Base-by-base conservation (phyloP, 805 yeast genomes). In the Saccharomyces cerevisiae region DNA sequence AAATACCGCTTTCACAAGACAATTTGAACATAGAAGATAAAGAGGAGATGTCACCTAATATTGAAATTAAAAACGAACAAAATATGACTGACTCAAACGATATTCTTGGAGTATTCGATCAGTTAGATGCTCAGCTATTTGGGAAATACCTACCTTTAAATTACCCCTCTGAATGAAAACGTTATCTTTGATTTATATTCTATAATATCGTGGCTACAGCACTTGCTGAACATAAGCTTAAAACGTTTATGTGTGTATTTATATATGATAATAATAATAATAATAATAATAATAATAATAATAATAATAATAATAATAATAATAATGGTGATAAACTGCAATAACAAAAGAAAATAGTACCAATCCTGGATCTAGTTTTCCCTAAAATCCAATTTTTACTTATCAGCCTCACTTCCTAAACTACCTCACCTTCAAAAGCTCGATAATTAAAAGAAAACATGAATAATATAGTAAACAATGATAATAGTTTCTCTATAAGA, bases 51-150 rank as follows among this genome's bases (percentile, higher is more conserved):
- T 46, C 48, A 22, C 48, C 30, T 8, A 11, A 17, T 17, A 4
- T n/a, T 3, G 41, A 32, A 32, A 32, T 14, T 14, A 32, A 32
- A 8, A 36, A 17, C 17, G 43, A 36, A 10, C 43, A 36, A 17
- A 36, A 17, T 21, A 10, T 6, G 11, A 9, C 43, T 21, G 43
- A 36, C 11, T 36, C 43, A 10, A 36, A 36, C 22, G 22, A 87
- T 61, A 77, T 87, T 57, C 89, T 94, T 1, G 94, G 96, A 4
- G 84, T 87, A 47, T 85, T 89, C 76, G 96, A 89, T 67, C 87
- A 85, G 59, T 70, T 89, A 49, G 97, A 89, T 66, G 81, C 88
- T 64, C 91, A 88, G 64, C 77, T 89, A 21, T 89, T 89, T 73
- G 97, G 96, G 1, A 73, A 87, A 43, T 84, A 86, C 27, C 48